These are phyloP conservation scores for Triticum dicoccoides DNA, from an alignment of 176 grass and related monocot genomes.

Conservation along the genomic window DNA sequence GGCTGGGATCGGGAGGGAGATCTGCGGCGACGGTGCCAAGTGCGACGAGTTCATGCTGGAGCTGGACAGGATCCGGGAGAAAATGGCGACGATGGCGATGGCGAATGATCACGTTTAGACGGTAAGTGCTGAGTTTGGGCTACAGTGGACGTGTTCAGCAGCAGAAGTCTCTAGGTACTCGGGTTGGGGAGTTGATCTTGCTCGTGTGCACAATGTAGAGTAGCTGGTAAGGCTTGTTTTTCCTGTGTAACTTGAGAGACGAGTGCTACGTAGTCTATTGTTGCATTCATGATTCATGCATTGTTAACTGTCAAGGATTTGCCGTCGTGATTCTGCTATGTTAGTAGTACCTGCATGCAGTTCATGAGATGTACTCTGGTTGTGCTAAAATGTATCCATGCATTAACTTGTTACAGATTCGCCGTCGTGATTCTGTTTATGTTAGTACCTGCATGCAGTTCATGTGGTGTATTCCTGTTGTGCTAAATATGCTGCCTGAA, in stretches of 20 bases:
- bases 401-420: too few relatives aligned
- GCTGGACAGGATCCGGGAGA: conserved; percentile 9
- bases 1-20: background rate
- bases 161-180: too few relatives aligned
- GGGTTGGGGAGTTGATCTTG: too few relatives aligned
- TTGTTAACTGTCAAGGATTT: background rate
- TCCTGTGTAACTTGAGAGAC: background rate
- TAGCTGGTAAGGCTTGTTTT: background rate
- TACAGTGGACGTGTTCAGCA: background rate
- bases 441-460: background rate
- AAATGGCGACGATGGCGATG: background rate
- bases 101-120: background rate
- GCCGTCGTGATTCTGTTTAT: too few relatives aligned
- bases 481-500: too few relatives aligned
- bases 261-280: background rate
- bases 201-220: background rate
- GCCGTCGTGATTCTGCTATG: background rate
- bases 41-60: conserved; percentile 14
- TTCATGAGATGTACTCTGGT: background rate
- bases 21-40: background rate
- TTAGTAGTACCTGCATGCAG: background rate
- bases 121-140: background rate
- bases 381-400: background rate
- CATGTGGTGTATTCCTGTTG: too few relatives aligned
- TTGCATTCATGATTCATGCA: background rate